Evolutionary conservation across 148 eudicot species (phyloP).

Genomic region (Selenicereus undatus): DNA sequence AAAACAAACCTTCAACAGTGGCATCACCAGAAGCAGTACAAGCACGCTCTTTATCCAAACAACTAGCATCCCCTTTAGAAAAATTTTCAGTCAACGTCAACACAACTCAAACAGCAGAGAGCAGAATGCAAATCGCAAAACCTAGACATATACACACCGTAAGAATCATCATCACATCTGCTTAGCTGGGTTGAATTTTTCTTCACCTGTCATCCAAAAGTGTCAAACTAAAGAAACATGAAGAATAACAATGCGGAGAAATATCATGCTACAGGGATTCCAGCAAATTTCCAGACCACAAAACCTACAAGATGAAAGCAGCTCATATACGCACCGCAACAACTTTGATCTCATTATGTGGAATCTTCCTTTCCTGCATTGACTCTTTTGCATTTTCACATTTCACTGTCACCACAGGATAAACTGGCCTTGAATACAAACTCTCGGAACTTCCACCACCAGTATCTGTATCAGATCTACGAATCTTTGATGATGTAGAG

Average conservation of each 20-base stretch:
- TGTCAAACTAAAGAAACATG: not conserved
- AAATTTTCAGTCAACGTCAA: slow-evolving; percentile 1
- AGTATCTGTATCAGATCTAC: slow-evolving; percentile 8
- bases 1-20: slow-evolving; percentile 39
- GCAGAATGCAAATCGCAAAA: not conserved
- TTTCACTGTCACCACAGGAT: not conserved
- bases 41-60: slow-evolving; percentile 36
- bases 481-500: slow-evolving; percentile 14
- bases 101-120: not conserved
- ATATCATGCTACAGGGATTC: not conserved
- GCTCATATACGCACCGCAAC: slow-evolving; percentile 15
- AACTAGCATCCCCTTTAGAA: slow-evolving; percentile 43
- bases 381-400: not conserved
- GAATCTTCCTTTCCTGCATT: not conserved
- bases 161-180: slow-evolving; percentile 37
- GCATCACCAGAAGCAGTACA: slow-evolving; percentile 18
- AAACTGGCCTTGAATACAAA: not conserved
- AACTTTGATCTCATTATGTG: not conserved
- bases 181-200: slow-evolving; percentile 17
- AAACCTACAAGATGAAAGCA: not conserved
- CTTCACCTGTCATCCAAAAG: slow-evolving; percentile 25
- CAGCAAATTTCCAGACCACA: not conserved
- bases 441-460: slow-evolving; percentile 15
- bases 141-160: slow-evolving; percentile 28
- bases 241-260: not conserved